These are phyloP conservation scores for Ogataea thermomethanolica DNA, from an alignment of 805 yeast species.

Conservation along the genomic window DNA sequence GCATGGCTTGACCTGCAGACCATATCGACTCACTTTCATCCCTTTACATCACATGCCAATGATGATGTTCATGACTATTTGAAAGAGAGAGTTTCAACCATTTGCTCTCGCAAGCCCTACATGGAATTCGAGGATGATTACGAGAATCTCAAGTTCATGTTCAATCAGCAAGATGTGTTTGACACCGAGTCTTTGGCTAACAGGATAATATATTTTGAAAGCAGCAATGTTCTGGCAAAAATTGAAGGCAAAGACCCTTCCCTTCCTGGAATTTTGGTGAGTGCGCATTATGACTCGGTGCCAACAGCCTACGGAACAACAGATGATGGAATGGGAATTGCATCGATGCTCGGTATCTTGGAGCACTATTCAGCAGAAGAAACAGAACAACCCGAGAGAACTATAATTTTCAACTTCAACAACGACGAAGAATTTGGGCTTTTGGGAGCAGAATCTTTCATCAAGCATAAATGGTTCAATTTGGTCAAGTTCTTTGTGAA, in stretches of 20 bases:
- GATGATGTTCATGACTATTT: constrained; percentile 73
- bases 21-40: constrained; percentile 66
- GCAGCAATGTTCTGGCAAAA: constrained; percentile 75
- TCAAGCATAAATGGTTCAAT: constrained; percentile 68
- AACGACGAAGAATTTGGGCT: constrained; percentile 88
- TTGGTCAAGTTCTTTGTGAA: constrained; percentile 66
- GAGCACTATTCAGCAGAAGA: constrained; percentile 38
- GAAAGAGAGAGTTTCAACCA: constrained; percentile 36
- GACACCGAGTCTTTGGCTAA: constrained; percentile 38
- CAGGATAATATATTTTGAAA: constrained; percentile 71
- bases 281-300: constrained; percentile 89
- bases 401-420: constrained; percentile 79
- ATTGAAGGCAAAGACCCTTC: constrained; percentile 58
- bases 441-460: constrained; percentile 72
- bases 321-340: constrained; percentile 90
- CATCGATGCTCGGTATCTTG: constrained; percentile 70
- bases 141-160: constrained; percentile 36
- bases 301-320: constrained; percentile 86
- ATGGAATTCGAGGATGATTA: constrained; percentile 40
- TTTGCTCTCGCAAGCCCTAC: constrained; percentile 32
- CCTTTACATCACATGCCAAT: constrained; percentile 74
- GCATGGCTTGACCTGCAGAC: constrained; percentile 74
- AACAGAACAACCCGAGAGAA: constrained; percentile 57
- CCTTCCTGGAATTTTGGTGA: constrained; percentile 65
- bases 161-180: constrained; percentile 50